A percentile compares a stretch with the other conserved stretches of the same genome.
Evolutionary conservation across 441 rosid genomes (phyloP).

Genomic region (Gossypium lobatum): DNA sequence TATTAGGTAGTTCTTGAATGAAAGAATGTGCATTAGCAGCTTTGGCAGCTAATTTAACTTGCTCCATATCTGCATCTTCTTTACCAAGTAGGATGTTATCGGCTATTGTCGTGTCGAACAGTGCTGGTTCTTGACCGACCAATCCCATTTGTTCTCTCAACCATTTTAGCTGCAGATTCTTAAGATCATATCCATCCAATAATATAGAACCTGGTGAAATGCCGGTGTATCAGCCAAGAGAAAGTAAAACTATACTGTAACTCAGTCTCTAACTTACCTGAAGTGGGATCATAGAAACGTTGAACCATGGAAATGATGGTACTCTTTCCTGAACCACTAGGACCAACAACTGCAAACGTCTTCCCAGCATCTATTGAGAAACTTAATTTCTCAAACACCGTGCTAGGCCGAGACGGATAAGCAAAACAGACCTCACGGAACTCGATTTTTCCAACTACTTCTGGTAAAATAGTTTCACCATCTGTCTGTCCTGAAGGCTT

Average conservation of each 20-base stretch:
- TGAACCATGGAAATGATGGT: constrained; percentile 76
- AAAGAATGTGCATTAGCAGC: constrained; percentile 79
- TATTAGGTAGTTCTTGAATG: constrained; percentile 50
- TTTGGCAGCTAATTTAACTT: constrained; percentile 56
- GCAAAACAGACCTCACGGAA: constrained; percentile 50
- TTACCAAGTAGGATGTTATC: constrained; percentile 61
- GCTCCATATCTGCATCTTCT: constrained; percentile 46
- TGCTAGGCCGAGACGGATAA: constrained; percentile 57
- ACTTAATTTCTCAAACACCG: constrained; percentile 60
- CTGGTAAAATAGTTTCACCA: constrained; percentile 31
- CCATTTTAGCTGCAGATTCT: constrained; percentile 54
- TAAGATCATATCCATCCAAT: constrained; percentile 62
- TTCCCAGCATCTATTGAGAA: constrained; percentile 51
- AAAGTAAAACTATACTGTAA: background rate
- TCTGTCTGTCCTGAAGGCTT: constrained; percentile 22
- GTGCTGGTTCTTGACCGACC: constrained; percentile 81
- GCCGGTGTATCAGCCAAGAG: background rate
- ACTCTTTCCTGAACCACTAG: constrained; percentile 91
- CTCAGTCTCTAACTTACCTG: constrained; percentile 33
- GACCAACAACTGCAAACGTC: constrained; percentile 71
- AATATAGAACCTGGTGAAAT: constrained; percentile 43
- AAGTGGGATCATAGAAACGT: constrained; percentile 71
- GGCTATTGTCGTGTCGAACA: constrained; percentile 65
- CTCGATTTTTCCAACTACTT: constrained; percentile 53
- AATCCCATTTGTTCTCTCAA: constrained; percentile 78